Conservation (phyloP, 176 grass and related monocot species). For the Poa pratensis region DNA sequence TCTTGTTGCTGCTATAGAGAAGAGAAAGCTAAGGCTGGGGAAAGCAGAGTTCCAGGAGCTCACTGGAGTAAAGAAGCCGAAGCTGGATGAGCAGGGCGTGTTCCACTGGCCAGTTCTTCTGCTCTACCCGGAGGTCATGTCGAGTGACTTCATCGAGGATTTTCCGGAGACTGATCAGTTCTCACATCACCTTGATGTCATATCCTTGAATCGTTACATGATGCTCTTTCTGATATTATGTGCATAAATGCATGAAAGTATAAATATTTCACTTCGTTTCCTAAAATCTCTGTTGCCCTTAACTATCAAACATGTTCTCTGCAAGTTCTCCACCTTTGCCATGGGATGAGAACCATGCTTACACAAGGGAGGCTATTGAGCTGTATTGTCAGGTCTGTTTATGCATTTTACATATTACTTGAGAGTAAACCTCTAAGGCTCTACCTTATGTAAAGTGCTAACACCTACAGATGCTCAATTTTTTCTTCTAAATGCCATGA, state of each 20-base stretch:
- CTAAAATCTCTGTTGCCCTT: conserved; percentile 41
- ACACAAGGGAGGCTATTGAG: conserved; percentile 82
- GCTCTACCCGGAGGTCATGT: conserved; percentile 92
- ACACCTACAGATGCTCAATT: background rate
- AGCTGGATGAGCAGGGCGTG: conserved; percentile 64
- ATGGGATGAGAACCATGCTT: conserved; percentile 76
- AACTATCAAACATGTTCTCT: conserved; percentile 84
- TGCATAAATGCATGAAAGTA: background rate
- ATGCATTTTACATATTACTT: conserved; percentile 2
- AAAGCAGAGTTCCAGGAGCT: conserved; percentile 74
- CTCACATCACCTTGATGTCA: conserved; percentile 68
- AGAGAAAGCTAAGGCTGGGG: conserved; percentile 69
- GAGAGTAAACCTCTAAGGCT: background rate
- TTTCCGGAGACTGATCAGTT: conserved; percentile 75
- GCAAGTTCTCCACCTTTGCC: conserved; percentile 73
- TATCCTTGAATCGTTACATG: conserved; percentile 70
- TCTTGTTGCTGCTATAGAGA: conserved; percentile 69
- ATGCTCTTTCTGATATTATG: background rate
- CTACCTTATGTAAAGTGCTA: background rate
- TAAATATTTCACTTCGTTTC: background rate
- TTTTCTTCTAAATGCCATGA: background rate
- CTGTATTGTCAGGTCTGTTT: conserved; percentile 85
- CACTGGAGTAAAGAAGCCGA: conserved; percentile 68
- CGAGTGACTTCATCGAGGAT: conserved; percentile 95
- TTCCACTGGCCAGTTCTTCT: conserved; percentile 91